Percentiles rank a stretch among this genome's conserved stretches.
Conservation (phyloP, 2,329 filamentous ascomycete genomes). For the Diplodia mutila region DNA sequence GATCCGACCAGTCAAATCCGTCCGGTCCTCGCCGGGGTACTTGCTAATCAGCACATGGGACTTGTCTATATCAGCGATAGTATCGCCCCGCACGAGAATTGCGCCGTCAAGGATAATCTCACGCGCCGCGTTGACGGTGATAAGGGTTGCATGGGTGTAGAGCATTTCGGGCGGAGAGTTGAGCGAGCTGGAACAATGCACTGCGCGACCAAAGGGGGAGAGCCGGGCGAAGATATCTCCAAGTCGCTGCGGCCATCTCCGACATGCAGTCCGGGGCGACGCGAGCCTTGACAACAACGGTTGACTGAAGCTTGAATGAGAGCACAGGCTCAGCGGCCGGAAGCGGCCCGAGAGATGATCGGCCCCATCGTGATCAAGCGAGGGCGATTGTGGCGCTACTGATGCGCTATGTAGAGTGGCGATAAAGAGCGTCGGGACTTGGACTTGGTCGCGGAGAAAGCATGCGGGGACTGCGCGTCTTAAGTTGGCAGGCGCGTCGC, state of each 20-base stretch:
- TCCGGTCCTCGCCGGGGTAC: constrained; percentile 38
- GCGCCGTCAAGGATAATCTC: constrained; percentile 54
- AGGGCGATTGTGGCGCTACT: background rate
- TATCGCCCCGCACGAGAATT: constrained; percentile 46
- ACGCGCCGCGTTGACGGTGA: constrained; percentile 53
- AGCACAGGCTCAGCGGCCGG: constrained; percentile 3
- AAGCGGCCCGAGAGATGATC: constrained; percentile 18
- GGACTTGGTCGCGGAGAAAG: background rate
- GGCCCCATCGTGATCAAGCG: background rate
- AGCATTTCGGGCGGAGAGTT: constrained; percentile 39
- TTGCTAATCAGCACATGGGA: constrained; percentile 36
- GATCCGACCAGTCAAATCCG: constrained; percentile 48
- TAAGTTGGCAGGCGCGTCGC: constrained; percentile 6
- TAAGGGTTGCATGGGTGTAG: constrained; percentile 56
- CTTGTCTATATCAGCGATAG: constrained; percentile 52
- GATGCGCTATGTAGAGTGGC: background rate
- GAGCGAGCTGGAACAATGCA: background rate
- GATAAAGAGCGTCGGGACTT: constrained; percentile 6
- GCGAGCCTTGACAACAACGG: background rate
- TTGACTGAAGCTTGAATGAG: background rate
- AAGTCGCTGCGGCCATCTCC: constrained; percentile 7
- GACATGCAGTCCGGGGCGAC: background rate
- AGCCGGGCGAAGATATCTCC: background rate
- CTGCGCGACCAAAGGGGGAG: background rate
- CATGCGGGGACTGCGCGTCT: background rate